Conservation (phyloP, 2,329 filamentous ascomycete genomes). For the Alternaria ethzedia region DNA sequence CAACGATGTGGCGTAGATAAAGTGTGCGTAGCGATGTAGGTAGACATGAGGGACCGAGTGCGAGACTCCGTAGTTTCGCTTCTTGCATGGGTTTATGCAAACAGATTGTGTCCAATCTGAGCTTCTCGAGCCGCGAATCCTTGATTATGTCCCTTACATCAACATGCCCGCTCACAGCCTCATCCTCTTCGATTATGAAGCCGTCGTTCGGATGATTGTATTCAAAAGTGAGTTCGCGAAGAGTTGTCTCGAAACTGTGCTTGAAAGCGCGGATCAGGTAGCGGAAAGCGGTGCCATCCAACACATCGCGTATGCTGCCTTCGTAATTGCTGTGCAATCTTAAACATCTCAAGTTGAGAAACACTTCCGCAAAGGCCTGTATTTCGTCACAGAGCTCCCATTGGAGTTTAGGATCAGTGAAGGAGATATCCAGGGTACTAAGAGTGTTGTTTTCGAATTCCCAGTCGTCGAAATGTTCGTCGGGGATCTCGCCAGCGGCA, state of each 20-base stretch:
- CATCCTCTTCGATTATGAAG: background rate
- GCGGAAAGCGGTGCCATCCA: conserved; percentile 5
- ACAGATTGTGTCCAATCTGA: conserved; percentile 15
- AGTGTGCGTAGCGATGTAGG: conserved; percentile 10
- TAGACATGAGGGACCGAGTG: conserved; percentile 7
- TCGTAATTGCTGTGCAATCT: conserved; percentile 1
- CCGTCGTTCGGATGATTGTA: background rate
- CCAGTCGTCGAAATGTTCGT: background rate
- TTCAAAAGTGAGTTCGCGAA: conserved; percentile 7
- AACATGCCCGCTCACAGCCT: background rate
- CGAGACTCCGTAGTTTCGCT: conserved; percentile 6
- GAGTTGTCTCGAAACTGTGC: conserved; percentile 9
- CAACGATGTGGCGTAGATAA: conserved; percentile 12
- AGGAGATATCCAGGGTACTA: conserved; percentile 4
- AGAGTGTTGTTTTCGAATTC: conserved; percentile 8
- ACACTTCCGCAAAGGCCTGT: background rate
- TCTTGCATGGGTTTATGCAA: conserved; percentile 3
- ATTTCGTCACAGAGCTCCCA: conserved; percentile 6
- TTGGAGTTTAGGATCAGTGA: background rate
- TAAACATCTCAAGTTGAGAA: conserved; percentile 1
- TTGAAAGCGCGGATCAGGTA: conserved; percentile 9
- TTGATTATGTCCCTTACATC: conserved; percentile 8
- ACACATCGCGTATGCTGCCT: background rate
- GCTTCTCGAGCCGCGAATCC: conserved; percentile 6
- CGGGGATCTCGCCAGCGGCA: background rate